Evolutionary conservation across 2,329 filamentous ascomycete genomes (phyloP).

Genomic region (Fusarium nelsonii): DNA sequence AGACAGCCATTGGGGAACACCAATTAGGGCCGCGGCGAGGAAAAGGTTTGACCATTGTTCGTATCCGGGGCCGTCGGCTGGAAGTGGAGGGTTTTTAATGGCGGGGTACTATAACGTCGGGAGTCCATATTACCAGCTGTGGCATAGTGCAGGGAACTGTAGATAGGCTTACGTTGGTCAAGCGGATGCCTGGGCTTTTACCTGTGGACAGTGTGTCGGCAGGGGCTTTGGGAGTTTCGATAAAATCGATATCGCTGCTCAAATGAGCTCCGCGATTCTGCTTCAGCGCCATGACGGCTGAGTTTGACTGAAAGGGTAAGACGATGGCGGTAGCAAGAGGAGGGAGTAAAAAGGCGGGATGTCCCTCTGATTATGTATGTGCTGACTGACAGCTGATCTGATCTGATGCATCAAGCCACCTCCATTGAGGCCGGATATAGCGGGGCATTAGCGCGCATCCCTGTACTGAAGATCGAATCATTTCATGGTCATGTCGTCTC

Average conservation of each 20-base stretch:
- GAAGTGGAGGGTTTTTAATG: conserved; percentile 92
- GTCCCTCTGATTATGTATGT: background rate
- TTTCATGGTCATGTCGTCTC: background rate
- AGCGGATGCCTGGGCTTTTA: conserved; percentile 32
- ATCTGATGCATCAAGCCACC: conserved; percentile 35
- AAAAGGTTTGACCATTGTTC: conserved; percentile 86
- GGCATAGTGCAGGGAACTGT: too few species aligned
- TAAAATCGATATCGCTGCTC: conserved; percentile 42
- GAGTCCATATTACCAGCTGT: background rate
- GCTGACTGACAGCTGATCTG: background rate
- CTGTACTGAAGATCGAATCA: conserved; percentile 4
- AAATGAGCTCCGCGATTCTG: conserved; percentile 42
- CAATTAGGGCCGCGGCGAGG: conserved; percentile 74
- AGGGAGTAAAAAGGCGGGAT: background rate
- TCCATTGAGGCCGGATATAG: conserved; percentile 22
- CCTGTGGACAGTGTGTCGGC: conserved; percentile 32
- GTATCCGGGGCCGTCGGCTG: conserved; percentile 83
- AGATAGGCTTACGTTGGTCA: conserved; percentile 31
- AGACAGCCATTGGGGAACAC: conserved; percentile 80
- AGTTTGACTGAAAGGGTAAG: background rate
- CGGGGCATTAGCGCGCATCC: conserved; percentile 30
- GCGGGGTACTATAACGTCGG: conserved; percentile 75
- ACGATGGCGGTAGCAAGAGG: background rate
- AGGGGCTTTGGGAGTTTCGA: conserved; percentile 36
- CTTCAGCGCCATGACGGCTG: conserved; percentile 29